phyloP scores from a whole-genome alignment of 768 basidiomycete genomes.

The Panus rudis region DNA sequence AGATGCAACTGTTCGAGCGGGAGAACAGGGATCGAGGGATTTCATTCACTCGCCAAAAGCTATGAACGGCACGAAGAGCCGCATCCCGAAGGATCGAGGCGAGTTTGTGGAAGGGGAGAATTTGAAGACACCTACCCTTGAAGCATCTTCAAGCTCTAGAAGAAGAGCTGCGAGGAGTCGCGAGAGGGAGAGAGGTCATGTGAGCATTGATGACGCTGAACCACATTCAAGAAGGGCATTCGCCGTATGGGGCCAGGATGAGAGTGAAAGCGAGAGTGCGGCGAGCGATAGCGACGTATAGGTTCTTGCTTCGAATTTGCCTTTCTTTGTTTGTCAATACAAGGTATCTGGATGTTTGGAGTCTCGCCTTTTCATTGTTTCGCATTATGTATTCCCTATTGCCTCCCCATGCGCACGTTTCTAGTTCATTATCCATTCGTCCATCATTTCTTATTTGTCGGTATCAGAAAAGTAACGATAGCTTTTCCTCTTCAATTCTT shows the following conservation, averaged over 20 bases:
- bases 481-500: too few species aligned
- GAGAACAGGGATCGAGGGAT: conserved; percentile 45
- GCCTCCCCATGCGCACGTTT: too few species aligned
- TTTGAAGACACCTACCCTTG: conserved; percentile 54
- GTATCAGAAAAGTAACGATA: too few species aligned
- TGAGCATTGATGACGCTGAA: conserved; percentile 18
- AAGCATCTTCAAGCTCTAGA: conserved; percentile 4
- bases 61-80: conserved; percentile 37
- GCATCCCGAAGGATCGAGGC: conserved; percentile 53
- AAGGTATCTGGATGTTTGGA: too few species aligned
- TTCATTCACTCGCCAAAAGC: conserved; percentile 36
- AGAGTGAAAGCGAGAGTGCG: conserved; percentile 82
- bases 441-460: too few species aligned
- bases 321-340: background rate
- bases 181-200: conserved; percentile 16
- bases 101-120: conserved; percentile 37
- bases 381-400: too few species aligned
- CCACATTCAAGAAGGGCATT: conserved; percentile 33
- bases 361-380: too few species aligned
- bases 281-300: conserved; percentile 62
- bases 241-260: conserved; percentile 84
- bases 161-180: conserved; percentile 9
- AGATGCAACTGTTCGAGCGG: conserved; percentile 26
- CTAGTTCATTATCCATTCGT: too few species aligned
- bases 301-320: conserved; percentile 1